Percentiles rank a stretch among this genome's conserved stretches.
These are phyloP conservation scores for Anthostomella pinea DNA, from an alignment of 2,329 filamentous ascomycete species.

Conservation along the genomic window DNA sequence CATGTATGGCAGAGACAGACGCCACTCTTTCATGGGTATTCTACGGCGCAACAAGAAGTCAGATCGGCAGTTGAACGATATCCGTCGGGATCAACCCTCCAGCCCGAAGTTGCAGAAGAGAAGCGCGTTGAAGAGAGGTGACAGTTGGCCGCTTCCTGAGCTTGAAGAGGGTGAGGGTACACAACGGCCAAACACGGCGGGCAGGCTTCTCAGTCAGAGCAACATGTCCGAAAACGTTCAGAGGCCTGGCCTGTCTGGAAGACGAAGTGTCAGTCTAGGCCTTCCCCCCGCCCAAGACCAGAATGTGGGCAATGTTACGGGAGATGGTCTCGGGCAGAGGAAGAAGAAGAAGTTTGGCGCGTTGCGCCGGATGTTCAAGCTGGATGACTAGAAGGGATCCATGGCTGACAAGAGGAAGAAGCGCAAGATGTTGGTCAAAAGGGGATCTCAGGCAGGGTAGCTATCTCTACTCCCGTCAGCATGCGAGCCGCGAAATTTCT, in stretches of 20 bases:
- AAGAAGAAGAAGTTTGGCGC: slow-evolving; percentile 53
- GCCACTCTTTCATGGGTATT: slow-evolving; percentile 53
- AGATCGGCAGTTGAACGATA: slow-evolving; percentile 48
- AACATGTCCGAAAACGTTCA: slow-evolving; percentile 8
- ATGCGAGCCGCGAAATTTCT: not conserved
- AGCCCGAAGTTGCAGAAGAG: slow-evolving; percentile 48
- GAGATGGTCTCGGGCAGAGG: slow-evolving; percentile 29
- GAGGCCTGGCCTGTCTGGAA: slow-evolving; percentile 16
- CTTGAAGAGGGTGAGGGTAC: slow-evolving; percentile 21
- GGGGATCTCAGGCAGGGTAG: slow-evolving; percentile 10
- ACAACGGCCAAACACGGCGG: slow-evolving; percentile 29
- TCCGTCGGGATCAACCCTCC: slow-evolving; percentile 36
- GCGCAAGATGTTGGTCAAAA: slow-evolving; percentile 22
- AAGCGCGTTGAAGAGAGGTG: slow-evolving; percentile 34
- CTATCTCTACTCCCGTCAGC: slow-evolving; percentile 9
- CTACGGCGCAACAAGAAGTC: slow-evolving; percentile 63
- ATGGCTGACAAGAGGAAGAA: slow-evolving; percentile 11
- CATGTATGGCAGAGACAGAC: slow-evolving; percentile 32
- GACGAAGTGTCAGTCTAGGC: slow-evolving; percentile 29
- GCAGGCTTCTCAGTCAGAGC: slow-evolving; percentile 19
- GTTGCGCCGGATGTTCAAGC: slow-evolving; percentile 54
- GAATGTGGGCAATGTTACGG: slow-evolving; percentile 12
- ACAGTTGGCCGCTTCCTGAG: slow-evolving; percentile 49
- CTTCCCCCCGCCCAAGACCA: slow-evolving; percentile 20
- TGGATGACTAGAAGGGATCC: slow-evolving; percentile 45